Base-by-base conservation (phyloP, 2,329 filamentous ascomycete species). In the Cercospora nicotianae region DNA sequence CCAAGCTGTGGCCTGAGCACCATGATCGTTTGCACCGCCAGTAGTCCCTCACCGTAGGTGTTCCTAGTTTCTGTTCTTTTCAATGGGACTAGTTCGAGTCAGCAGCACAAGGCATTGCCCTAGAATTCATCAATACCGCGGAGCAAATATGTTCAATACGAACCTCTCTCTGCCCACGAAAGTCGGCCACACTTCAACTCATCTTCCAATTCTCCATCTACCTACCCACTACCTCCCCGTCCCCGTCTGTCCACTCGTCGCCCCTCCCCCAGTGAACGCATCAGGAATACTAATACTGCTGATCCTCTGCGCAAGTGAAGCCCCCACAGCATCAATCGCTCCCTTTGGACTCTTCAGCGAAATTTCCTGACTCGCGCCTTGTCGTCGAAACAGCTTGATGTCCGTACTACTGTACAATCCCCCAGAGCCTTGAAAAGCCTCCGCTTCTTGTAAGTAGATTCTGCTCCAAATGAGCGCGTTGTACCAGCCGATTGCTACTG, bases 401-500 rank as follows among this genome's bases (percentile, higher is more conserved):
- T 85, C 84, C 0, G 95, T 98, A 39, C 93, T 91, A 76, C 94
- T 97, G 94, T 95, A 99, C 1, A 97, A 89, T 7, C 95, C 94
- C 33, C 94, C 74, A 31, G 74, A 92, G 2, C 92, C 94, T 31
- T 94, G 94, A 77, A 91, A 94, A 0, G 90, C 88, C 30, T 94
- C 88, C 67, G 93, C 89, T 81, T 99, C 95, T 74, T 89, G 90
- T 30, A 91, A 89, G 78, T 97, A 98, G 63, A 97, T 89, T 74
- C 97, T 92, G 16, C 93, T 90, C 95, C 95, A 99, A 9, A 99
- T 84, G 12, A 98, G 84, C 5, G 92, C 94, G 79, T 97, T 93
- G 79, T 98, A 97, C 95, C 95, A 98, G 60, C 94, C 94, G 61
- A 98, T 73, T 0, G 72, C 72, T 42, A 71, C 63, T 8, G 72